Base-by-base conservation (phyloP, 1,284 basidiomycete species). In the Clitocybe nebularis region DNA sequence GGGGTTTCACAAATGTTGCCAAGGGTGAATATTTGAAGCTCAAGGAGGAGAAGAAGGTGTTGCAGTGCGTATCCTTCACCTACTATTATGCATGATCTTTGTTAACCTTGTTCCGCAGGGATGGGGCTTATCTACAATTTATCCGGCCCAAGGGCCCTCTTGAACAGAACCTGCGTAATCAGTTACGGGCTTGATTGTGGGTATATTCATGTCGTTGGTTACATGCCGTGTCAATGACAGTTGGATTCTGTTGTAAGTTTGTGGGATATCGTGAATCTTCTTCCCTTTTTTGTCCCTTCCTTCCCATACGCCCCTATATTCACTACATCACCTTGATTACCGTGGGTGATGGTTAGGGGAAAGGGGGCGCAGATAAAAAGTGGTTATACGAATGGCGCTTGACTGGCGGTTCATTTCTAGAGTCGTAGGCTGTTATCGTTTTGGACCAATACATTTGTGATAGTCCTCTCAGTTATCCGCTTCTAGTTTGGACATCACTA, bases 1-100 rank as follows among this genome's bases (percentile, higher is more conserved):
- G 91, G 90, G 95, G 94, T 55, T 98, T 99, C 79, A 98, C 95
- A 49, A 89, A 89, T 62, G 93, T 98, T 54, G 82, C 85, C 68
- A 86, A 93, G 66, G 84, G 84, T 62, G 90, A 95, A 49, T 98
- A 96, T 72, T 61, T 80, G 60, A 83, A 83, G 71, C 76, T 94
- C 55, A 94, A 94, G 78, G 81, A 83, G 62, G 84, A 93, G 43
- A 92, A 92, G 77, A 77, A 77, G 65, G 89, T 93, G 57, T 66
- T 91, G 64, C 87, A 89, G 88, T 91, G 55, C 50, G 86, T 86
- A 14, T 45, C 25, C 7, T 29, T 45, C 34, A 35, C 24, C 23
- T 34, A 20, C 4, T 36, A 29, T 42, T 35, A 13, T 22, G 36
- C 30, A 3, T 20, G 30, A 5, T 8, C 41, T 37, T 25, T 30